phyloP scores from a whole-genome alignment of 768 basidiomycete genomes.

The Phaffia tasmanica region DNA sequence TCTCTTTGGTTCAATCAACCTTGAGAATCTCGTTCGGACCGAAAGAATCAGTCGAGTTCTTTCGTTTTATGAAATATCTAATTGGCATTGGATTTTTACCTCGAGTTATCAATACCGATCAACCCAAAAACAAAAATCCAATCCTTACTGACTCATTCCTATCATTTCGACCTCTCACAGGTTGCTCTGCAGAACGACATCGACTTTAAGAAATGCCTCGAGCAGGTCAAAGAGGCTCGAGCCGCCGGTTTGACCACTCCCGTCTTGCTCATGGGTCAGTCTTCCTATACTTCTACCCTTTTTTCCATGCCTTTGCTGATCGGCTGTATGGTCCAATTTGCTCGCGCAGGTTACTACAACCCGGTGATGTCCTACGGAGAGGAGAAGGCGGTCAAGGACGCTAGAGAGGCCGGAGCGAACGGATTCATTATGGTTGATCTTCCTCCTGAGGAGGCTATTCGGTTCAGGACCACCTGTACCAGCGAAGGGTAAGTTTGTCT shows the following conservation, averaged over 20 bases:
- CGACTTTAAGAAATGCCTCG: constrained; percentile 63
- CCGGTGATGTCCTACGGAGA: constrained; percentile 91
- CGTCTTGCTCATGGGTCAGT: constrained; percentile 82
- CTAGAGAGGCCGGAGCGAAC: constrained; percentile 79
- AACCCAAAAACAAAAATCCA: neutral
- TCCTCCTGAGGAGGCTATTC: constrained; percentile 88
- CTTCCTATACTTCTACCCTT: neutral
- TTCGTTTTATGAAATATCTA: neutral
- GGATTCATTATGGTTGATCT: constrained; percentile 97
- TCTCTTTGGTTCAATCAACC: neutral
- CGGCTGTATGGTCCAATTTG: neutral
- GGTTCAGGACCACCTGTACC: constrained; percentile 78
- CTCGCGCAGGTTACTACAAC: constrained; percentile 78
- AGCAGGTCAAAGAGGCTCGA: constrained; percentile 65
- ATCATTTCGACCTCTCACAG: constrained; percentile 41
- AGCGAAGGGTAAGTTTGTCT: constrained; percentile 54
- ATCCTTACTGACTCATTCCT: neutral
- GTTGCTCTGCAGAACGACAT: constrained; percentile 71
- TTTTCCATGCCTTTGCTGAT: neutral
- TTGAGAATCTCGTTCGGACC: neutral
- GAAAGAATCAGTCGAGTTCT: neutral
- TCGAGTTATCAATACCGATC: neutral
- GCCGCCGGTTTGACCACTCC: constrained; percentile 70
- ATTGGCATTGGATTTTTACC: neutral
- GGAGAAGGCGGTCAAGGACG: constrained; percentile 83